Percentiles rank a stretch among this genome's conserved stretches.
phyloP scores from a whole-genome alignment of 2,329 filamentous ascomycete genomes.

The Colletotrichum plurivorum region DNA sequence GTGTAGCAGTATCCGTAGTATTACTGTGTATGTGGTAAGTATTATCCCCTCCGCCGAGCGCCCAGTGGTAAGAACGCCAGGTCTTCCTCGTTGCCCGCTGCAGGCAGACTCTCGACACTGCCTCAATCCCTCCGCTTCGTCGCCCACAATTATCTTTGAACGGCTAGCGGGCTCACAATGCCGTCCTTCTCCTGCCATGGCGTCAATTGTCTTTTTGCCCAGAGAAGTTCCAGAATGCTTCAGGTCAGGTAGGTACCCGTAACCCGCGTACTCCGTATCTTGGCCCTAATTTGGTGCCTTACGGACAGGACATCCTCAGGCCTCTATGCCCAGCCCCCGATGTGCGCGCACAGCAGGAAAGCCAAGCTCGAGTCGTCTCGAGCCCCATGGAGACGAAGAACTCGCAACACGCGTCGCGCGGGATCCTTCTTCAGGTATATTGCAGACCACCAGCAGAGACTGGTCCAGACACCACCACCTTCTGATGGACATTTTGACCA shows the following conservation, averaged over 20 bases:
- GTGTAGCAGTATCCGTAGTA: too few relatives aligned
- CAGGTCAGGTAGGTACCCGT: not conserved
- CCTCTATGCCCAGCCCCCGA: not conserved
- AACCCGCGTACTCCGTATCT: too few relatives aligned
- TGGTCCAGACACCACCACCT: not conserved
- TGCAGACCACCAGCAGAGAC: conserved; percentile 1
- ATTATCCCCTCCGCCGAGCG: too few relatives aligned
- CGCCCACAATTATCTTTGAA: conserved; percentile 7
- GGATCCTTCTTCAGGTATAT: conserved; percentile 16
- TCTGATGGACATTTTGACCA: not conserved
- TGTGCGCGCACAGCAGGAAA: conserved; percentile 10
- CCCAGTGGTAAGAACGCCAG: not conserved
- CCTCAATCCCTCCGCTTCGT: conserved; percentile 15
- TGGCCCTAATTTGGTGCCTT: too few relatives aligned
- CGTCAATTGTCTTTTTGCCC: conserved; percentile 1
- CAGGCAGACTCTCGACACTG: conserved; percentile 14
- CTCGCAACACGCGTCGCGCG: conserved; percentile 17
- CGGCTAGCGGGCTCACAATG: conserved; percentile 3
- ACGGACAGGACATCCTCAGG: too few relatives aligned
- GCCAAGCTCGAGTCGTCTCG: conserved; percentile 8
- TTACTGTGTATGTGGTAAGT: too few relatives aligned
- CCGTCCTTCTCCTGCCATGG: conserved; percentile 19
- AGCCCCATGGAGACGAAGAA: conserved; percentile 7
- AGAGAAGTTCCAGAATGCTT: not conserved
- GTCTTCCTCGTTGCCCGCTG: not conserved